Evolutionary conservation across 352 stramenopile genomes (phyloP).

Genomic region (Globisporangium apiculatum): DNA sequence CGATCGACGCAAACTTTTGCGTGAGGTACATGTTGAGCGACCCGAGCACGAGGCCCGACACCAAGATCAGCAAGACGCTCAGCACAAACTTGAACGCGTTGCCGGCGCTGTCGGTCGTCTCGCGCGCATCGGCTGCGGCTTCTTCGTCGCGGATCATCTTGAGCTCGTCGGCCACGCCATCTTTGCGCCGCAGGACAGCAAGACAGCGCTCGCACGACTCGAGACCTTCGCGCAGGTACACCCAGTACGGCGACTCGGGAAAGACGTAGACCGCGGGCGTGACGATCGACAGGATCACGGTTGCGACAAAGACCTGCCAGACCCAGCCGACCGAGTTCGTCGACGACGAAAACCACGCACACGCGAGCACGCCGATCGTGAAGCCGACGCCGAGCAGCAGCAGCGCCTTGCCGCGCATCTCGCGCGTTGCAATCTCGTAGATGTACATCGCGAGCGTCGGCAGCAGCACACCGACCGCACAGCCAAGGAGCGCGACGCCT

Average conservation of each 20-base stretch:
- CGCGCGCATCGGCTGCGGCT: constrained; percentile 11
- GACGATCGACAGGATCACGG: constrained; percentile 57
- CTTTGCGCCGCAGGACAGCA: constrained; percentile 57
- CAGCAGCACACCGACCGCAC: constrained; percentile 54
- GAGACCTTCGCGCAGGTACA: constrained; percentile 57
- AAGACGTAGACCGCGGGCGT: constrained; percentile 68
- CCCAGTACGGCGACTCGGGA: constrained; percentile 72
- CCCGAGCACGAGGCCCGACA: constrained; percentile 45
- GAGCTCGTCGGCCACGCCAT: constrained; percentile 59
- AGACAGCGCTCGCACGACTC: constrained; percentile 64
- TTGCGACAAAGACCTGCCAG: constrained; percentile 63
- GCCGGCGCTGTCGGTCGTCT: constrained; percentile 12
- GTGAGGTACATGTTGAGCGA: constrained; percentile 54
- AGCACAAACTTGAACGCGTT: constrained; percentile 58
- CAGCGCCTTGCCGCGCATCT: constrained; percentile 68
- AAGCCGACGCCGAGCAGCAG: constrained; percentile 60
- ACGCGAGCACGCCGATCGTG: constrained; percentile 47
- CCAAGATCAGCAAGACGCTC: constrained; percentile 56
- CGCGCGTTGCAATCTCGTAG: constrained; percentile 72
- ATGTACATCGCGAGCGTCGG: constrained; percentile 70
- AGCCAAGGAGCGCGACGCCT: constrained; percentile 51
- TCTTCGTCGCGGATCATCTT: constrained; percentile 65
- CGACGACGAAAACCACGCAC: constrained; percentile 45
- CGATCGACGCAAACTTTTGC: constrained; percentile 10
- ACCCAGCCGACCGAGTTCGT: constrained; percentile 71